Conservation (phyloP, 371 early-diverging fungal species). For the Mucor ambiguus region DNA sequence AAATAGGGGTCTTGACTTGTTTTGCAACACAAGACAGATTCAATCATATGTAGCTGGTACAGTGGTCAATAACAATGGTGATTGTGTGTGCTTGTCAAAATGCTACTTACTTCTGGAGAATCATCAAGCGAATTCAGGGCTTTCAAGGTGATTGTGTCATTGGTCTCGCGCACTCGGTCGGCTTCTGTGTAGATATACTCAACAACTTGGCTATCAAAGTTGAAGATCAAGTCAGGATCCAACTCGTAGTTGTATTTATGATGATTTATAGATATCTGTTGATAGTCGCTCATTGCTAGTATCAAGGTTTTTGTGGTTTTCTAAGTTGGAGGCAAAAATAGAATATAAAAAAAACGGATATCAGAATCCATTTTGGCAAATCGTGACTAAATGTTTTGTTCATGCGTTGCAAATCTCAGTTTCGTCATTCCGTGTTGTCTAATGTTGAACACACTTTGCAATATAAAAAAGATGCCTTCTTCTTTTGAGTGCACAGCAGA, state of each 20-base stretch:
- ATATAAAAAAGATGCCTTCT: too few species aligned
- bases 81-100: neutral
- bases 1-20: neutral
- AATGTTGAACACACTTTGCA: too few species aligned
- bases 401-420: too few species aligned
- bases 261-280: neutral
- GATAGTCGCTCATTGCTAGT: neutral
- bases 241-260: conserved; percentile 5
- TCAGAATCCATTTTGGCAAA: neutral
- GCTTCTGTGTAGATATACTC: neutral
- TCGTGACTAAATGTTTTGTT: neutral
- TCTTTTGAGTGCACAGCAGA: too few species aligned
- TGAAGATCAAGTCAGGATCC: conserved; percentile 6
- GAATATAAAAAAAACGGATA: neutral
- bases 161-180: neutral
- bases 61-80: neutral
- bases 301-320: neutral
- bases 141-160: neutral
- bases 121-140: conserved; percentile 2
- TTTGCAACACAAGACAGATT: conserved; percentile 8
- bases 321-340: neutral
- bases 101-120: neutral
- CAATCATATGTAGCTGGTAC: neutral
- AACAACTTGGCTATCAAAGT: neutral
- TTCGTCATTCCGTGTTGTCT: too few species aligned